Base-by-base conservation (phyloP, 2,329 filamentous ascomycete genomes). In the Diplodia corticola region DNA sequence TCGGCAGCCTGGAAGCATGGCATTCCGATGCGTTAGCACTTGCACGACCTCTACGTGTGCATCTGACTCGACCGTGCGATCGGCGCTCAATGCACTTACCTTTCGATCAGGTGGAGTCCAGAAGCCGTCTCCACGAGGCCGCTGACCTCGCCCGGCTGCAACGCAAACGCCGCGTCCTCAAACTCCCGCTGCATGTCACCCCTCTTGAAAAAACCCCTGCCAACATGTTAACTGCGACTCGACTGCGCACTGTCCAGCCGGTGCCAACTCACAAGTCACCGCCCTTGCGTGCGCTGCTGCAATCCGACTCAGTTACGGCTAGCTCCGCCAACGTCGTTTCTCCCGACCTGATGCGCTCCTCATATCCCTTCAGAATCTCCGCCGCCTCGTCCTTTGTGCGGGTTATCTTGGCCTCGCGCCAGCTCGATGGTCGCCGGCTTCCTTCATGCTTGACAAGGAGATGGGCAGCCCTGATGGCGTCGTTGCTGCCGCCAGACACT, bases 101-200 rank as follows among this genome's bases (percentile, higher is more conserved):
- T 90, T 82, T 98, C 91, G 80, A 99, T 99, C 80, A 99, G 83
- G 81, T 99, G 95, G 74, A 98, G 83, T 0, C 95, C 95, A 63
- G 93, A 97, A 59, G 93, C 93, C 46, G 95, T 97, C 80, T 97
- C 91, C 13, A 98, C 90, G 44, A 97, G 84, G 54, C 86, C 84
- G 80, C 93, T 97, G 74, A 98, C 88, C 80, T 97, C 87, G 37
- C 93, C 93, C 2, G 90, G 89, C 78, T 93, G 86, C 65, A 99
- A 84, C n/a, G 86, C 89, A 80, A 99, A 99, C 1, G 95, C 91
- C 4, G 93, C 93, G 66, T 97, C 92, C 81, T 99, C 95, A 75
- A 99, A 99, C 80, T 97, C 94, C 82, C 93, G 94, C 78, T 99
- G 95, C 95, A 99, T 99, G 74, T 98, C 94, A 30, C 93, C 92